Conservation (phyloP, 345 rosid species). For the Gossypium australe region DNA sequence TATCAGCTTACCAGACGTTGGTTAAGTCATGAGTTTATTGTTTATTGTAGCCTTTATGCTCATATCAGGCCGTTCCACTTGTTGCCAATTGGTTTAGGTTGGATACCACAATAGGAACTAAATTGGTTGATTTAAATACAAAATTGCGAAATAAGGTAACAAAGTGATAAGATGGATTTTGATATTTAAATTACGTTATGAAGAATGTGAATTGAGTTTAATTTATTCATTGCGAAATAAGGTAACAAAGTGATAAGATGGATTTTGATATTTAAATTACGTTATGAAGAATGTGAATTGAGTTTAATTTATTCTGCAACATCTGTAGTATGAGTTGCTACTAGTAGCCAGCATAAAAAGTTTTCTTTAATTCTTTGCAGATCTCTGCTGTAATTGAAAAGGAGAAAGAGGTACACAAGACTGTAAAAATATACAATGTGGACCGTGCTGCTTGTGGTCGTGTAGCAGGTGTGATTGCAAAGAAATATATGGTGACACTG, state of each 20-base stretch:
- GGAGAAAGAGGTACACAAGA: slow-evolving; percentile 71
- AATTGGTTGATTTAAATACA: neutral
- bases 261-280: neutral
- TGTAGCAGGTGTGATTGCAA: slow-evolving; percentile 78
- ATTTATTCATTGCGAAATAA: neutral
- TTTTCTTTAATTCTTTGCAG: slow-evolving; percentile 27
- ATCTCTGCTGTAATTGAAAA: slow-evolving; percentile 72
- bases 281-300: neutral
- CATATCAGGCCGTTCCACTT: neutral
- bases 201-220: neutral
- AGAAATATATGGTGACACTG: slow-evolving; percentile 87
- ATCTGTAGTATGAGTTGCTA: slow-evolving; percentile 3
- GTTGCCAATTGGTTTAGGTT: neutral
- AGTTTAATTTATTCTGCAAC: neutral
- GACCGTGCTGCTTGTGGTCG: slow-evolving; percentile 98
- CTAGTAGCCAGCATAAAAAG: neutral
- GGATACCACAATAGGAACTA: neutral
- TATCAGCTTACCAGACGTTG: neutral
- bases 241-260: neutral
- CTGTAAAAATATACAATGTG: slow-evolving; percentile 70
- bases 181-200: neutral
- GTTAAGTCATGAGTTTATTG: neutral
- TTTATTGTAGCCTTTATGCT: neutral
- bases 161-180: neutral
- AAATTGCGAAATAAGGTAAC: neutral